Base-by-base conservation (phyloP, 2,329 filamentous ascomycete species). In the Colletotrichum filicis region DNA sequence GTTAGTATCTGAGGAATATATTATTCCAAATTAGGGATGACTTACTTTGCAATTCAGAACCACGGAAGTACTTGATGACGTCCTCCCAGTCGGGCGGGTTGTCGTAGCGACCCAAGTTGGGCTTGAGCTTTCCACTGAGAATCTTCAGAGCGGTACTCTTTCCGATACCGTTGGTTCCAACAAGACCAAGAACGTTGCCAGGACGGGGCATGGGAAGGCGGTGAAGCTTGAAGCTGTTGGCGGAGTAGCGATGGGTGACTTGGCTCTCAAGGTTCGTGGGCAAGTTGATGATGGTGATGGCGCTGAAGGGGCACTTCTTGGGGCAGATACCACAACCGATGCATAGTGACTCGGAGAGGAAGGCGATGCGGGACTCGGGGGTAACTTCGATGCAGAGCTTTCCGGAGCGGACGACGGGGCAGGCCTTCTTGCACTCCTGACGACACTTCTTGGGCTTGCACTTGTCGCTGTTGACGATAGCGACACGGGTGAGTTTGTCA, bases 61-160 rank as follows among this genome's bases (percentile, higher is more conserved):
- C 97, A 85, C 97, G 93, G 90, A 98, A 99, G 85, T 99, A 93
- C 87, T 97, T 98, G 85, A 99, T 91, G 74, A 99, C 97, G 85
- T 98, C 97, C 86, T 98, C 95, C 97, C 97, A 99, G 83, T 99
- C 97, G 16, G 97, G 97, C 9, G 97, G 96, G 85, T 98, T 97
- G 77, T 98, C 95, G 82, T 94, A 98, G 81, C 93, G 91, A 77
- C 97, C 97, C 85, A 99, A 85, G 84, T 99, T 99, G 73, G 97
- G 97, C 91, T 99, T 99, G 80, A 99, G 89, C 87, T 98, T 99
- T 82, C 97, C 97, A 80, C 95, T 97, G 79, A 99, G 92, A 83
- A 99, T 98, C 89, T 99, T 99, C 83, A 99, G 87, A 9, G 97
- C 97, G n/a, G 97, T 99, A 87, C 95, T 98, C 91, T 99, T 99